Conservation (phyloP, 257 asterid species). For the Thymus mandschuricus region DNA sequence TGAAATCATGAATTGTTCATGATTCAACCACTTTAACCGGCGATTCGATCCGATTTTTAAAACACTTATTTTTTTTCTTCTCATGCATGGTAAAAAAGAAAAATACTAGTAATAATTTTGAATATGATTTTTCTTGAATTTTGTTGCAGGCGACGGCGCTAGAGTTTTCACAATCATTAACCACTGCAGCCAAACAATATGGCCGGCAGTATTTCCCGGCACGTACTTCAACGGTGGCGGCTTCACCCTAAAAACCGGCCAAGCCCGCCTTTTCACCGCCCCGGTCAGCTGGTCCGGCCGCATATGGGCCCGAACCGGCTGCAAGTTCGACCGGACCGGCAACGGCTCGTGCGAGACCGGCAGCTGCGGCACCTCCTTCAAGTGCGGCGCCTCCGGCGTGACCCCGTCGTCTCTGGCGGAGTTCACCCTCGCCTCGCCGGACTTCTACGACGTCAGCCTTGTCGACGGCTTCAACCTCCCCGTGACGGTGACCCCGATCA, state of each 20-base stretch:
- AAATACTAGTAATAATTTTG: background rate
- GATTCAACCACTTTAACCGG: too few relatives aligned
- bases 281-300: slow-evolving; percentile 82
- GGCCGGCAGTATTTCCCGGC: slow-evolving; percentile 90
- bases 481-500: slow-evolving; percentile 63
- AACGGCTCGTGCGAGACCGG: slow-evolving; percentile 83
- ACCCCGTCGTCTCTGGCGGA: slow-evolving; percentile 90
- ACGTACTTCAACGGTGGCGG: slow-evolving; percentile 81
- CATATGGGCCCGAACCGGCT: slow-evolving; percentile 90
- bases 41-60: too few relatives aligned
- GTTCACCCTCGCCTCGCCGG: slow-evolving; percentile 63
- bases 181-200: slow-evolving; percentile 77
- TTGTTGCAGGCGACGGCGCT: slow-evolving; percentile 52
- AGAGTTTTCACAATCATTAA: slow-evolving; percentile 79
- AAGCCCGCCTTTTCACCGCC: slow-evolving; percentile 61
- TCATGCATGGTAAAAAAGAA: too few relatives aligned
- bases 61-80: too few relatives aligned
- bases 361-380: slow-evolving; percentile 65
- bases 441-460: slow-evolving; percentile 89
- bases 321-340: slow-evolving; percentile 75
- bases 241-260: slow-evolving; percentile 61
- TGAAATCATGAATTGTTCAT: too few relatives aligned
- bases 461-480: slow-evolving; percentile 96
- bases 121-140: slow-evolving; percentile 9
- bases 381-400: slow-evolving; percentile 66